These are phyloP conservation scores for Termitomyces sp. DNA, from an alignment of 768 basidiomycete species.

Conservation along the genomic window DNA sequence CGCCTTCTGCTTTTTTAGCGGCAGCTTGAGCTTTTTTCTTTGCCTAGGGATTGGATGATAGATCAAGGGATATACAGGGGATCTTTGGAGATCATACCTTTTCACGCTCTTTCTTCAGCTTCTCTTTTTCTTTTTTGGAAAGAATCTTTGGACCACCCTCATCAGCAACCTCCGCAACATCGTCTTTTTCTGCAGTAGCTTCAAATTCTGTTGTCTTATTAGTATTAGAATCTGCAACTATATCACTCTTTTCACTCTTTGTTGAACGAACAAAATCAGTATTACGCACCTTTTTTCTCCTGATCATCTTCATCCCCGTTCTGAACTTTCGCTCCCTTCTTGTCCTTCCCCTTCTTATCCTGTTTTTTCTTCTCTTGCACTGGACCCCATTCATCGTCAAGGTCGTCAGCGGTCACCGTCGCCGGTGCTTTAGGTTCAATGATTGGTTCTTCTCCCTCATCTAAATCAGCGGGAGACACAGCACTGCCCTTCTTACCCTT, in stretches of 20 bases:
- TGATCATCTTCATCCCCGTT: constrained; percentile 32
- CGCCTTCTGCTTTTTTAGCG: constrained; percentile 58
- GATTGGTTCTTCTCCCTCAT: constrained; percentile 22
- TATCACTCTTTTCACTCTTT: constrained; percentile 4
- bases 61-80: constrained; percentile 2
- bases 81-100: constrained; percentile 49
- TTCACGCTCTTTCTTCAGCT: constrained; percentile 48
- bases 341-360: constrained; percentile 50
- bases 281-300: constrained; percentile 17
- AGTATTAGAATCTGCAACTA: constrained; percentile 19
- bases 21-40: constrained; percentile 94
- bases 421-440: constrained; percentile 31
- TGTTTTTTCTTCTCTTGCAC: constrained; percentile 61
- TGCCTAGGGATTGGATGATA: constrained; percentile 42
- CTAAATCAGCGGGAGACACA: constrained; percentile 23
- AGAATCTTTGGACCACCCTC: constrained; percentile 56
- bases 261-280: constrained; percentile 2
- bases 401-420: constrained; percentile 62
- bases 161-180: constrained; percentile 16
- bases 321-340: constrained; percentile 33
- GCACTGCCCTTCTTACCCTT: constrained; percentile 52
- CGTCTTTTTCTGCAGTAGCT: constrained; percentile 23
- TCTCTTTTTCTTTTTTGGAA: constrained; percentile 64
- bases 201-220: constrained; percentile 16
- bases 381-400: constrained; percentile 68